Percentiles rank a stretch among this genome's conserved stretches.
phyloP scores from a whole-genome alignment of 2,329 filamentous ascomycete species.

The Claviceps humidiphila region DNA sequence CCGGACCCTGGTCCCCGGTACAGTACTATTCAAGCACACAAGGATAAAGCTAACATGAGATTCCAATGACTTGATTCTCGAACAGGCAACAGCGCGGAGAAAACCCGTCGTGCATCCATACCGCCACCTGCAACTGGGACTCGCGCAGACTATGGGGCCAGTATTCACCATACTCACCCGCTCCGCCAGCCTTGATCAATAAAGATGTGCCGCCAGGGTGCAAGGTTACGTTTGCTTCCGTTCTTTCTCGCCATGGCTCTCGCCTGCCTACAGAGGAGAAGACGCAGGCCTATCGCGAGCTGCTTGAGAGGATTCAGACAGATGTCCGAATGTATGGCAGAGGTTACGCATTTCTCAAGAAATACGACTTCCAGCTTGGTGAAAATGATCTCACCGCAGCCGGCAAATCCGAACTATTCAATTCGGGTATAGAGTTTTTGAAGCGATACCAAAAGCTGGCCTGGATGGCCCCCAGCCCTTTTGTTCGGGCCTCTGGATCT shows the following conservation, averaged over 20 bases:
- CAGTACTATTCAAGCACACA: not conserved
- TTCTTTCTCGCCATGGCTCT: slow-evolving; percentile 75
- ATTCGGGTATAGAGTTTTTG: slow-evolving; percentile 67
- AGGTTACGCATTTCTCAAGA: slow-evolving; percentile 54
- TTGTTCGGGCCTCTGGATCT: slow-evolving; percentile 58
- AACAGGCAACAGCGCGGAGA: slow-evolving; percentile 6
- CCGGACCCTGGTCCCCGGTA: not conserved
- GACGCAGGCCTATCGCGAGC: slow-evolving; percentile 45
- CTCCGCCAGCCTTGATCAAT: slow-evolving; percentile 49
- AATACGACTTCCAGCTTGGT: slow-evolving; percentile 60
- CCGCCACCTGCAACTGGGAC: slow-evolving; percentile 36
- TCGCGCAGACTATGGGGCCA: slow-evolving; percentile 69
- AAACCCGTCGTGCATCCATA: not conserved
- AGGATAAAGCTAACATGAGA: not conserved
- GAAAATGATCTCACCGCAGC: slow-evolving; percentile 55
- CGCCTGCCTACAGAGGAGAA: slow-evolving; percentile 65
- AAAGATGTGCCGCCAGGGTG: slow-evolving; percentile 50
- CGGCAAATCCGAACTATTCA: slow-evolving; percentile 54
- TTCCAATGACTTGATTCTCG: not conserved
- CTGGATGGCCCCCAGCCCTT: slow-evolving; percentile 38
- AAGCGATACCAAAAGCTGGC: slow-evolving; percentile 55
- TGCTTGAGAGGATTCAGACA: slow-evolving; percentile 53
- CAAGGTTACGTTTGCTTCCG: slow-evolving; percentile 62
- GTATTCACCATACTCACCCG: slow-evolving; percentile 73
- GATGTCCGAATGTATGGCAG: slow-evolving; percentile 42